Evolutionary conservation across 1,284 basidiomycete species (phyloP), one percentile per base, ranked within the genome.

Genomic region (Marasmius tenuissimus): DNA sequence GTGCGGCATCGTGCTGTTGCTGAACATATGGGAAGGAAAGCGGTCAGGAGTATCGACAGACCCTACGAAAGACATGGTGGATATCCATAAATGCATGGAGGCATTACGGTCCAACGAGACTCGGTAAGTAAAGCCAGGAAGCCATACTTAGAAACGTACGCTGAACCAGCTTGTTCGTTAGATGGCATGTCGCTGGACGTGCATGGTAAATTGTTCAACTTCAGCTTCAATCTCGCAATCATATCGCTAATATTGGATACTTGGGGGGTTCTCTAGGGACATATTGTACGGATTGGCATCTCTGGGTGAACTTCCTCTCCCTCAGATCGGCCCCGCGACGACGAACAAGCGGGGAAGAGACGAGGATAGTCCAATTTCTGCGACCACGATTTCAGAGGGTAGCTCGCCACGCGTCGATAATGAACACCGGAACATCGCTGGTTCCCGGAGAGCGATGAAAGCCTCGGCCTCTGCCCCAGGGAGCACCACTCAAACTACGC

Each of bases 21-120:
- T 93, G 64, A 89, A 86, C 66, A 86, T 92, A 18, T 93, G 91
- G 84, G 86, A 87, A 16, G 86, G 85, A n/a, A 87, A 85, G 69
- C 80, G 83, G 54, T 82, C 84, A n/a, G 85, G 27, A 27, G 27
- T 27, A 27, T 27, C 27, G 27, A 4, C 85, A 0, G 85, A 90
- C 62, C 78, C 84, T 8, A 80, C 81, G 56, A 83, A 84, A 65
- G 86, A 90, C 67, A 84, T 91, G 79, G 78, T 78, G 51, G 90
- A 93, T 67, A 87, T 93, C 27, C 79, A 86, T 64, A 87, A 86
- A 67, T 91, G 90, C 67, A 85, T 92, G 77, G 76, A 82, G 35
- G 84, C 84, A 22, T 73, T 91, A 35, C 79, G 81, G 57, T 70
- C 72, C 12, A 77, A 81, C 48, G 89, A 91, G 69, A 71, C 77